Evolutionary conservation across 2,329 filamentous ascomycete species (phyloP).

Genomic region (Chrysosphaeria jannelii): DNA sequence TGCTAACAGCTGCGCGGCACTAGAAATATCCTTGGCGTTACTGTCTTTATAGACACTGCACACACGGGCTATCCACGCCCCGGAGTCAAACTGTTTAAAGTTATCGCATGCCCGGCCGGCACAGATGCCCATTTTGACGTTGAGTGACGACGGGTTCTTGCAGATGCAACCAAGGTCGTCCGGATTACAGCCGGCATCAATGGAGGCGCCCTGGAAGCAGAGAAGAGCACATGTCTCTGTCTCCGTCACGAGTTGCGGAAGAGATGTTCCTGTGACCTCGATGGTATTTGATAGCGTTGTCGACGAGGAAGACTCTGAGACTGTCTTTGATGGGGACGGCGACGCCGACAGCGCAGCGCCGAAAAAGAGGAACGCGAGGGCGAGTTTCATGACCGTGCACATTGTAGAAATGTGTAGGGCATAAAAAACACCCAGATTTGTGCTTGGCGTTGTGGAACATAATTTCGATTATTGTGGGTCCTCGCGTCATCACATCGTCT

Average conservation of each 20-base stretch:
- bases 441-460: too few species aligned
- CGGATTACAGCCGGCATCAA: slow-evolving; percentile 3
- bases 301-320: neutral
- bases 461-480: too few species aligned
- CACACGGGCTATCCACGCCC: slow-evolving; percentile 4
- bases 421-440: too few species aligned
- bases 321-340: too few species aligned
- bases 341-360: too few species aligned
- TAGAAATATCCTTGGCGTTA: neutral
- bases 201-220: slow-evolving; percentile 4
- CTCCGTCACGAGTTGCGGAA: slow-evolving; percentile 3
- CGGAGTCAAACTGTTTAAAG: slow-evolving; percentile 2
- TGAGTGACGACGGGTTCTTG: slow-evolving; percentile 5
- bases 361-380: too few species aligned
- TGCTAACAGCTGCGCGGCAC: slow-evolving; percentile 2
- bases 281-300: slow-evolving; percentile 1
- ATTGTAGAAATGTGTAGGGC: too few species aligned
- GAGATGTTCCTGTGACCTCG: slow-evolving; percentile 3
- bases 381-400: too few species aligned
- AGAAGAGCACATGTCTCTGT: slow-evolving; percentile 4
- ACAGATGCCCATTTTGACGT: slow-evolving; percentile 6
- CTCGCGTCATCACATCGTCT: too few species aligned
- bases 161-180: slow-evolving; percentile 5
- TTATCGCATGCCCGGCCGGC: slow-evolving; percentile 4
- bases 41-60: slow-evolving; percentile 3